Evolutionary conservation across 2,329 filamentous ascomycete species (phyloP).

Genomic region (Ascochyta fabae): DNA sequence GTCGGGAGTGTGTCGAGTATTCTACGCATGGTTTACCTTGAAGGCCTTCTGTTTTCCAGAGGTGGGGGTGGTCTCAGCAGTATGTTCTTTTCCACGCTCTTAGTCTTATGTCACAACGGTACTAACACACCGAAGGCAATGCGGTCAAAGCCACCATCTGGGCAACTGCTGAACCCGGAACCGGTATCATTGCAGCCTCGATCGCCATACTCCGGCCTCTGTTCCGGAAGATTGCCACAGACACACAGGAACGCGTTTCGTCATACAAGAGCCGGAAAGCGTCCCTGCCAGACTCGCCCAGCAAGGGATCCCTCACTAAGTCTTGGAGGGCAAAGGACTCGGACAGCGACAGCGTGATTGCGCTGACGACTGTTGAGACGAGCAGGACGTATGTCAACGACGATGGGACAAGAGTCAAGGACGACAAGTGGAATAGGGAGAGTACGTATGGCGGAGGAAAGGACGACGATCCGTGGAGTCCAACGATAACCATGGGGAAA

Average conservation of each 20-base stretch:
- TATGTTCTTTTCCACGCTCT: conserved; percentile 6
- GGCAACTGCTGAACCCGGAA: conserved; percentile 58
- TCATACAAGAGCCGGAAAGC: conserved; percentile 20
- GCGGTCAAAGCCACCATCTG: conserved; percentile 52
- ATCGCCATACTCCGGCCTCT: conserved; percentile 56
- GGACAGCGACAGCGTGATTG: conserved; percentile 26
- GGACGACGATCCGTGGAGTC: conserved; percentile 29
- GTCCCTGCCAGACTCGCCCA: conserved; percentile 4
- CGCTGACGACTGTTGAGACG: conserved; percentile 21
- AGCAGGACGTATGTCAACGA: conserved; percentile 7
- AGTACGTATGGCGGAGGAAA: conserved; percentile 16
- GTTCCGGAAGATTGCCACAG: conserved; percentile 39
- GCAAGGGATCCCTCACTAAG: conserved; percentile 6
- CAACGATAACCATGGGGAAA: conserved; percentile 24
- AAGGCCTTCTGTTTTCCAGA: conserved; percentile 27
- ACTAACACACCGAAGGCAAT: conserved; percentile 27
- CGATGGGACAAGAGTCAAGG: not conserved
- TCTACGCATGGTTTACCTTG: conserved; percentile 42
- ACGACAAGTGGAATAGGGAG: conserved; percentile 7
- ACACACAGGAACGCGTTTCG: conserved; percentile 29
- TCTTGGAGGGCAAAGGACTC: conserved; percentile 1
- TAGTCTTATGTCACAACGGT: not conserved
- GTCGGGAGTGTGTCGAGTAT: conserved; percentile 42
- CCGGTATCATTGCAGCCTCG: conserved; percentile 58
- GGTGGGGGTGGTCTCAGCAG: conserved; percentile 10